These are phyloP conservation scores for Sclerotinia spermophila DNA, from an alignment of 2,329 filamentous ascomycete genomes.

Conservation along the genomic window DNA sequence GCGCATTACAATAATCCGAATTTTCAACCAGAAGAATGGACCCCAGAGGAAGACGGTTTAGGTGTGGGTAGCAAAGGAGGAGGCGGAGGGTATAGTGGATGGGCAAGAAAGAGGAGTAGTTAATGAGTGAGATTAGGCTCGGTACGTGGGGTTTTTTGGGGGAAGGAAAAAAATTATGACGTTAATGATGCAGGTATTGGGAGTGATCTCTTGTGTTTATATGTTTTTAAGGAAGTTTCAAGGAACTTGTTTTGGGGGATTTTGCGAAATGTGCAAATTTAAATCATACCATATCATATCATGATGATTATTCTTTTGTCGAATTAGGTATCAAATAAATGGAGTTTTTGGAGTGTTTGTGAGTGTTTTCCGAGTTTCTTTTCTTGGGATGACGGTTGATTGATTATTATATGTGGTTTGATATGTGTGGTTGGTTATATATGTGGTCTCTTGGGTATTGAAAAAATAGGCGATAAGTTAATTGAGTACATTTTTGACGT, in stretches of 20 bases:
- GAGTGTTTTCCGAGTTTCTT: not conserved
- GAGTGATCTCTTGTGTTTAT: not conserved
- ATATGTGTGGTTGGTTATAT: too few species aligned
- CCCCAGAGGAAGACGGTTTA: slow-evolving; percentile 35
- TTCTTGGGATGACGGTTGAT: not conserved
- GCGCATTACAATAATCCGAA: slow-evolving; percentile 65
- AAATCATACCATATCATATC: not conserved
- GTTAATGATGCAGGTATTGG: slow-evolving; percentile 4
- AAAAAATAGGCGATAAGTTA: not conserved
- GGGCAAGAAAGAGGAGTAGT: slow-evolving; percentile 17
- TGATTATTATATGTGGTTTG: not conserved
- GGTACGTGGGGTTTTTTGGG: not conserved
- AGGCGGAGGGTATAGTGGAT: slow-evolving; percentile 4
- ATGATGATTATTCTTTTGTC: not conserved
- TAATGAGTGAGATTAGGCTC: not conserved
- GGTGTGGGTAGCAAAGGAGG: not conserved
- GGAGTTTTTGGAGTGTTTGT: not conserved
- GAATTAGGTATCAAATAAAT: not conserved
- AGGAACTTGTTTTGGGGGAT: not conserved
- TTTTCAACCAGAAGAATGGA: slow-evolving; percentile 54
- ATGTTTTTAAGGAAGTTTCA: not conserved
- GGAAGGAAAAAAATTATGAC: not conserved
- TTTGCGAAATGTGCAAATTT: not conserved
- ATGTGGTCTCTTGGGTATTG: too few species aligned
- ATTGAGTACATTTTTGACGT: too few species aligned